These are phyloP conservation scores for Citrus trifoliata DNA, from an alignment of 345 rosid species.

Conservation along the genomic window DNA sequence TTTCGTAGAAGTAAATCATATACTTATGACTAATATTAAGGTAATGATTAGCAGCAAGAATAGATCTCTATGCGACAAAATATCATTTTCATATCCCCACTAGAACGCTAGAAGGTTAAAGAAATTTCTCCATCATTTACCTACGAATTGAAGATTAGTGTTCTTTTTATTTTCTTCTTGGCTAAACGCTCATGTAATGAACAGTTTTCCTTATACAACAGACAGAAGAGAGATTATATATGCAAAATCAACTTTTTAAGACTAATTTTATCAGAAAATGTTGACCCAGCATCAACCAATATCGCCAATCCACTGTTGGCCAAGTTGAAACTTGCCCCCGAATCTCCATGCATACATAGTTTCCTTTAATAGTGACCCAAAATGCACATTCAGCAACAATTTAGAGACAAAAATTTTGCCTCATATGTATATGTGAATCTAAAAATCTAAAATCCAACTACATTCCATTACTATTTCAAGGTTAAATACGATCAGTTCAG, in stretches of 20 bases:
- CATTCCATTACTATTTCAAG: constrained; percentile 6
- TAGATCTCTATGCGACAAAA: neutral
- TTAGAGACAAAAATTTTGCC: constrained; percentile 5
- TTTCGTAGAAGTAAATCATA: neutral
- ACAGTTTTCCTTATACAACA: neutral
- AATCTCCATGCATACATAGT: neutral
- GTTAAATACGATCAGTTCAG: constrained; percentile 5
- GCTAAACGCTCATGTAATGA: neutral
- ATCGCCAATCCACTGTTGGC: constrained; percentile 26
- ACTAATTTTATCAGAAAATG: constrained; percentile 21
- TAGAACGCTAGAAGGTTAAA: constrained; percentile 2
- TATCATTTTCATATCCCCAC: neutral
- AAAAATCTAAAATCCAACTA: constrained; percentile 1
- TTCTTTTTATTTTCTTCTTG: constrained; percentile 2
- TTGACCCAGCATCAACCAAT: constrained; percentile 11
- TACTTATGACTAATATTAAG: neutral
- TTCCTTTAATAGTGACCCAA: neutral
- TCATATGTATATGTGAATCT: neutral
- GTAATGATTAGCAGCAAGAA: constrained; percentile 4
- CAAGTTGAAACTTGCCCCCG: constrained; percentile 7
- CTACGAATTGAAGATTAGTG: neutral
- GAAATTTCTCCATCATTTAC: constrained; percentile 11
- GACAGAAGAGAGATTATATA: neutral
- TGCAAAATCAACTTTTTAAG: constrained; percentile 16
- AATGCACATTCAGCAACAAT: constrained; percentile 6